Percentiles rank a stretch among this genome's conserved stretches.
phyloP scores from a whole-genome alignment of 108 stramenopile species.

The Pseudonitzschia delicatissima region DNA sequence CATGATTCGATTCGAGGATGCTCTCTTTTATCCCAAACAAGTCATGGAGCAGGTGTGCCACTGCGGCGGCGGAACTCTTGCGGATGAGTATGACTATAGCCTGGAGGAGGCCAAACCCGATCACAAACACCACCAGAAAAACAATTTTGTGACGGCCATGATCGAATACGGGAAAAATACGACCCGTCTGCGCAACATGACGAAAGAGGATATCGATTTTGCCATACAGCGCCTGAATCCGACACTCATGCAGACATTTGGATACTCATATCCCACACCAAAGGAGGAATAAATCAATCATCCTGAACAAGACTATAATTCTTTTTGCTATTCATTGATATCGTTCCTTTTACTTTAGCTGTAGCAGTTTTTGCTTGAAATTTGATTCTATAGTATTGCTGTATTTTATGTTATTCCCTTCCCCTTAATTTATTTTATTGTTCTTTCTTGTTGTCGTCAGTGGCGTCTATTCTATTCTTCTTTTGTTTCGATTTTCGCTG shows the following conservation, averaged over 20 bases:
- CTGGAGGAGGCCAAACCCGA: slow-evolving; percentile 30
- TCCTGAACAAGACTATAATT: background rate
- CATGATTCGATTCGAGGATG: slow-evolving; percentile 78
- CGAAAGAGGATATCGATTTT: slow-evolving; percentile 49
- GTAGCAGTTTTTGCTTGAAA: background rate
- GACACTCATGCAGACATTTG: slow-evolving; percentile 54
- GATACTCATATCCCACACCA: slow-evolving; percentile 15
- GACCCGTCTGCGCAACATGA: slow-evolving; percentile 43
- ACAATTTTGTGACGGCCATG: slow-evolving; percentile 65
- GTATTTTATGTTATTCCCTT: background rate
- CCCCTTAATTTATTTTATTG: background rate
- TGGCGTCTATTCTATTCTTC: background rate
- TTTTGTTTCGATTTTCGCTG: background rate
- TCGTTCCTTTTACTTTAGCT: too few relatives aligned
- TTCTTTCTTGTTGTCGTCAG: background rate
- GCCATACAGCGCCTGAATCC: slow-evolving; percentile 39
- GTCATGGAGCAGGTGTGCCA: slow-evolving; percentile 56
- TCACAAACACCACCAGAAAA: slow-evolving; percentile 30
- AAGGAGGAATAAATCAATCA: background rate
- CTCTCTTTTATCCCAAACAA: slow-evolving; percentile 58
- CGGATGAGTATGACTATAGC: background rate
- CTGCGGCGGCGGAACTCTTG: slow-evolving; percentile 59
- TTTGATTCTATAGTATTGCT: too few relatives aligned
- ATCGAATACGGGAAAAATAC: slow-evolving; percentile 60
- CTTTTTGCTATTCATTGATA: too few relatives aligned